Evolutionary conservation across 495 filamentous ascomycete species (phyloP), one percentile per base, ranked within the genome.

Genomic region (Penicillium odoratum): DNA sequence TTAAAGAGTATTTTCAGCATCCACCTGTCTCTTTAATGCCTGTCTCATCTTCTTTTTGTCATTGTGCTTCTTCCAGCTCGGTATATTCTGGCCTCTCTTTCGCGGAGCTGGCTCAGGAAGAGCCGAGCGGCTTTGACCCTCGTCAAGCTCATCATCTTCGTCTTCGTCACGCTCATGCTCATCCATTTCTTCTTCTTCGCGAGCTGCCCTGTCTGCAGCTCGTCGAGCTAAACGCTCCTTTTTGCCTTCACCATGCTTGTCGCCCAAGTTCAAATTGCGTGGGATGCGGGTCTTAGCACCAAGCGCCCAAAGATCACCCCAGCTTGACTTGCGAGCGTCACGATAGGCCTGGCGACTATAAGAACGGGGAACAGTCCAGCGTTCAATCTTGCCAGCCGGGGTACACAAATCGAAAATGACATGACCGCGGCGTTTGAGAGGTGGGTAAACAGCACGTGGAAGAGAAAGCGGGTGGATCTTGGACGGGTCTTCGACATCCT

Each of bases 231-330:
- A 47, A 33, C 75, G 66, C 40, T 82, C 67, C 70, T 80, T 81
- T 48, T 74, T 84, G 33, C 81, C 81, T 16, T 80, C 76, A n/a
- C 74, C 83, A 51, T 82, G 70, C 63, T 84, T 82, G 56, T 78
- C 70, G 10, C 88, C 87, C 3, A 91, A 75, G 30, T 85, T 83
- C 45, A 91, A 67, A 40, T 73, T 80, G 55, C 89, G 76, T 4
- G 61, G 60, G 1, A 87, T 81, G 43, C 90, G 80, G 0, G 91
- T 95, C 82, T 98, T 98, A 7, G 92, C 93, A 0, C 93, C 95
- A 3, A 98, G 78, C 6, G 92, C 92, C 94, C 94, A 98, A 18
- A 97, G 75, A 70, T 98, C 94, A 44, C 95, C 94, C 94, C 94
- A 98, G 38, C 70, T 71, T 0, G 88, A 81, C 70, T 98, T 98